Conservation (phyloP, 164 flowering plant species). For the Vitis labrusca region DNA sequence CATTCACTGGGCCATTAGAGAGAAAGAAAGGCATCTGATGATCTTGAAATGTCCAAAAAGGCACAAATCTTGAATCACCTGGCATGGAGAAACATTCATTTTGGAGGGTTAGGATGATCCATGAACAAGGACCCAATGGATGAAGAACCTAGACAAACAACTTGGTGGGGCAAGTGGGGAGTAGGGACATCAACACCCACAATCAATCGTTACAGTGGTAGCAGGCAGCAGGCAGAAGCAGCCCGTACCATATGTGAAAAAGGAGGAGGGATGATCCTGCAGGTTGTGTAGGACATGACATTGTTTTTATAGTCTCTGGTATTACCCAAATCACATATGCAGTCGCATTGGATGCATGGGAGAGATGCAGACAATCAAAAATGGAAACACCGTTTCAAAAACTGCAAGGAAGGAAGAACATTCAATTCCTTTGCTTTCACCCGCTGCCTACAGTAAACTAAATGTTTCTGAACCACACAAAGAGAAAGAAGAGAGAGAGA, state of each 20-base stretch:
- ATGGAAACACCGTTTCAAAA: neutral
- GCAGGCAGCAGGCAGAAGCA: neutral
- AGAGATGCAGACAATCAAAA: neutral
- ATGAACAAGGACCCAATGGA: neutral
- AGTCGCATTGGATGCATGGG: neutral
- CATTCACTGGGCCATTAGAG: neutral
- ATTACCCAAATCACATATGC: neutral
- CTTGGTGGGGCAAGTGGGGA: too few species aligned
- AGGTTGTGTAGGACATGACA: neutral
- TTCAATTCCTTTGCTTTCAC: neutral
- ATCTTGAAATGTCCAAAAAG: neutral
- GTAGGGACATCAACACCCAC: too few species aligned
- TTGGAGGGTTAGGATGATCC: neutral
- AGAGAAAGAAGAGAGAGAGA: neutral
- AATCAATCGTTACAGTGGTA: too few species aligned
- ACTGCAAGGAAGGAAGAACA: neutral
- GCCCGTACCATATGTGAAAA: neutral
- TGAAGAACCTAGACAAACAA: neutral
- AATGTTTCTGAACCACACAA: neutral
- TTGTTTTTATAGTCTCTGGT: neutral
- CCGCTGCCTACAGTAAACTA: neutral
- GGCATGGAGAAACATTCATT: neutral
- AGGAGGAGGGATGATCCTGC: neutral
- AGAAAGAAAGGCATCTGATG: neutral
- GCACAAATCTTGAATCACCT: neutral